Conservation (phyloP, 805 yeast species). For the Candida qinlingensis region DNA sequence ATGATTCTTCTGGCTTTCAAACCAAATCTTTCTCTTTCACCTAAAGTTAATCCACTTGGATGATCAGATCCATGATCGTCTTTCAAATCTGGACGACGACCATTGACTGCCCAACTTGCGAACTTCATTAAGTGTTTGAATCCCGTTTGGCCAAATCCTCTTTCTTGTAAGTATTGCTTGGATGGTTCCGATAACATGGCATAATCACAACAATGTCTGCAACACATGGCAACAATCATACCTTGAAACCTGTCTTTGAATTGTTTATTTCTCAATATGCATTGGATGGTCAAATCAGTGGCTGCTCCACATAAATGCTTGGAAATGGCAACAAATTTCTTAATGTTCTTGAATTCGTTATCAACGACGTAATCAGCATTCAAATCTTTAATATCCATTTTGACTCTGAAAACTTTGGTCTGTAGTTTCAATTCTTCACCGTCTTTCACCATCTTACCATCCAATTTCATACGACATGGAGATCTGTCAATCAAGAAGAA, state of each 20-base stretch:
- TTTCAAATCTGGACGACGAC: constrained; percentile 39
- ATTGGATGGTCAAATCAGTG: constrained; percentile 75
- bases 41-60: constrained; percentile 37
- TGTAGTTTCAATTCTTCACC: constrained; percentile 22
- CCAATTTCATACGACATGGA: constrained; percentile 73
- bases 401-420: constrained; percentile 42
- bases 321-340: constrained; percentile 56
- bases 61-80: constrained; percentile 39
- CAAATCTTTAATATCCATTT: constrained; percentile 79
- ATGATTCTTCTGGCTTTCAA: constrained; percentile 62
- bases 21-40: constrained; percentile 58
- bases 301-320: constrained; percentile 94
- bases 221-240: constrained; percentile 83
- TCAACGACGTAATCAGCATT: constrained; percentile 41
- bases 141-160: constrained; percentile 27
- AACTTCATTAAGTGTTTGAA: constrained; percentile 52
- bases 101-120: constrained; percentile 89
- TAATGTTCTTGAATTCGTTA: constrained; percentile 14
- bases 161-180: constrained; percentile 15
- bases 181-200: constrained; percentile 39
- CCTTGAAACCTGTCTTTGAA: constrained; percentile 39
- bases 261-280: constrained; percentile 41
- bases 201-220: constrained; percentile 80
- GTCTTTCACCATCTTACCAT: constrained; percentile 59
- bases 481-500: constrained; percentile 73